These are phyloP conservation scores for Fragaria vesca DNA, from an alignment of 306 rosid genomes.

Conservation along the genomic window DNA sequence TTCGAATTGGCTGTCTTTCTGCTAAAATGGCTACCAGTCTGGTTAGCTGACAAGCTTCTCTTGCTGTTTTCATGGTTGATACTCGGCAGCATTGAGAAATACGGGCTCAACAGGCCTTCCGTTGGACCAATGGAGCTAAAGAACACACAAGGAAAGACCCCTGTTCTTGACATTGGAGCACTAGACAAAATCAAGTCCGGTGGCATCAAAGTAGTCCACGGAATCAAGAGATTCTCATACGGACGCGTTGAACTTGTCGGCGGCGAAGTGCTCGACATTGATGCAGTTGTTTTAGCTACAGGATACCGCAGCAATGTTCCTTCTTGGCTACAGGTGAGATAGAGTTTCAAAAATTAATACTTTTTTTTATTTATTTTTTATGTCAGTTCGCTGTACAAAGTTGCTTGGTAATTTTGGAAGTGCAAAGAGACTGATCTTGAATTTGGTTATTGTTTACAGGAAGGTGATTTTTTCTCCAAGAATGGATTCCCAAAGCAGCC, in stretches of 20 bases:
- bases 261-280: constrained; percentile 52
- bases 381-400: not conserved
- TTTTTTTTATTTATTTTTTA: not conserved
- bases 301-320: constrained; percentile 98
- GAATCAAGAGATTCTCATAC: constrained; percentile 46
- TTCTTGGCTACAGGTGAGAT: constrained; percentile 91
- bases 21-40: constrained; percentile 82
- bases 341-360: not conserved
- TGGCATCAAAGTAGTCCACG: constrained; percentile 66
- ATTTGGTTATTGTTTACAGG: constrained; percentile 47
- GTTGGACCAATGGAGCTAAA: constrained; percentile 75
- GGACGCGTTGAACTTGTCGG: constrained; percentile 52
- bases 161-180: constrained; percentile 89
- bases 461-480: constrained; percentile 75
- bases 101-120: constrained; percentile 71
- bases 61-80: constrained; percentile 65
- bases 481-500: constrained; percentile 77
- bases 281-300: constrained; percentile 75
- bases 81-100: constrained; percentile 59
- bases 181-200: constrained; percentile 80
- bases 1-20: constrained; percentile 65
- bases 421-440: constrained; percentile 26
- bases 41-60: constrained; percentile 73
- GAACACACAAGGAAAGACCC: constrained; percentile 78
- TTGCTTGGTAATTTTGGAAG: not conserved